Percentiles rank a stretch among this genome's conserved stretches.
Evolutionary conservation across 164 flowering plant species (phyloP).

Genomic region (Malania oleifera): DNA sequence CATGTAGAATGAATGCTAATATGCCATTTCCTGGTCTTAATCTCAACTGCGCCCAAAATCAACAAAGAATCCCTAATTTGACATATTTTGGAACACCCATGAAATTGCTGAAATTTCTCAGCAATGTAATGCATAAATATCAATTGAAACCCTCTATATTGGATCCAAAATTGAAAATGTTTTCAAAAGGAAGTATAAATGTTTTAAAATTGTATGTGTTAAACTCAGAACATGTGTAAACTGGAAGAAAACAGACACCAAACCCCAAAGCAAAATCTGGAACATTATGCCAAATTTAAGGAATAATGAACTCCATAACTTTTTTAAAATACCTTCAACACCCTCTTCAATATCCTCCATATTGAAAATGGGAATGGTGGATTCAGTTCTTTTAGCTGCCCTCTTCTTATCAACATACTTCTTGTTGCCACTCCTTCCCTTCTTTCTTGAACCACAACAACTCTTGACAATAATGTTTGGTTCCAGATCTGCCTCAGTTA

Average conservation of each 20-base stretch:
- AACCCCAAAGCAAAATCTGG: no score
- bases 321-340: slow-evolving; percentile 96
- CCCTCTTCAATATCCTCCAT: slow-evolving; percentile 97
- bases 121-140: not conserved
- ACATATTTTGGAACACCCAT: not conserved
- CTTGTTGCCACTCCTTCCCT: slow-evolving; percentile 56
- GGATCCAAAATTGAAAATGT: no score
- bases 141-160: no score
- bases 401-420: slow-evolving; percentile 72
- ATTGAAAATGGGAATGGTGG: slow-evolving; percentile 80
- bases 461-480: slow-evolving; percentile 88
- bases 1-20: no score
- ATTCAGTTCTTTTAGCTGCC: slow-evolving; percentile 68
- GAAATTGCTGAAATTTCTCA: not conserved
- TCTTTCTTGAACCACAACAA: slow-evolving; percentile 92
- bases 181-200: no score
- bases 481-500: slow-evolving; percentile 86
- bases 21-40: not conserved
- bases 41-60: not conserved
- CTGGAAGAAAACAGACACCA: no score
- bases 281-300: no score
- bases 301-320: no score
- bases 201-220: no score
- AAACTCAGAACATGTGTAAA: no score
- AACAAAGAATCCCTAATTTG: not conserved